These are phyloP conservation scores for Podila clonocystis DNA, from an alignment of 192 early-diverging fungal species.

Conservation along the genomic window DNA sequence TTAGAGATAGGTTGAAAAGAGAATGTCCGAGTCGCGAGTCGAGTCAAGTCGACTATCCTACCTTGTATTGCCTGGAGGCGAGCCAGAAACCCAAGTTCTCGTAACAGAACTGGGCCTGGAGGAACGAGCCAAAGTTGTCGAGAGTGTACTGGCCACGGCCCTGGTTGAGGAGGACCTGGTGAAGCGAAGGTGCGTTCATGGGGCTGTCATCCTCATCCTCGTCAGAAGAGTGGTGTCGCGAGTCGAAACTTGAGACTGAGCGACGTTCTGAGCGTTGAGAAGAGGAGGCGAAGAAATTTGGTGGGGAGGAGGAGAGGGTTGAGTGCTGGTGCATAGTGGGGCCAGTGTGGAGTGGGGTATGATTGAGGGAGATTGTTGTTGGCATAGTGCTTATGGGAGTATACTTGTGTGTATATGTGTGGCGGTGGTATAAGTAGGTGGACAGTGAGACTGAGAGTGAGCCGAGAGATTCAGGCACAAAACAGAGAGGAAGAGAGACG, in stretches of 20 bases:
- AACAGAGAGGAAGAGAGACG: not conserved
- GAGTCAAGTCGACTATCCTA: not conserved
- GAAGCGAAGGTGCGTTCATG: constrained; percentile 36
- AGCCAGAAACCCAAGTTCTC: constrained; percentile 55
- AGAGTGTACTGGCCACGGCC: constrained; percentile 51
- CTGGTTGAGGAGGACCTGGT: constrained; percentile 48
- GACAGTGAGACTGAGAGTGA: not conserved
- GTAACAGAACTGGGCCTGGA: constrained; percentile 50
- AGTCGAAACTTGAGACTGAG: constrained; percentile 44
- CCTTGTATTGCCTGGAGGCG: constrained; percentile 48
- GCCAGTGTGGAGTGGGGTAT: not conserved
- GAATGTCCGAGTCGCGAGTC: too few species aligned
- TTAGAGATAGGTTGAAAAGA: too few species aligned
- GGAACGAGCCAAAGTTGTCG: constrained; percentile 48
- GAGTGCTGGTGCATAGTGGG: not conserved
- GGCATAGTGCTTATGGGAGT: not conserved
- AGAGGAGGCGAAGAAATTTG: not conserved
- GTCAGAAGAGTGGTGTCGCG: constrained; percentile 14
- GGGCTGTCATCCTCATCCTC: constrained; percentile 25
- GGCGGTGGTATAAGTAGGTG: not conserved
- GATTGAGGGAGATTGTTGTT: constrained; percentile 1
- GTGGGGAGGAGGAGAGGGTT: not conserved
- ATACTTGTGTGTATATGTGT: not conserved
- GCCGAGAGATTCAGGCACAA: constrained; percentile 1
- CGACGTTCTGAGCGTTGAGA: constrained; percentile 11